These are phyloP conservation scores for Drosera spatulata DNA, from an alignment of 179 eudicot genomes.

Conservation along the genomic window DNA sequence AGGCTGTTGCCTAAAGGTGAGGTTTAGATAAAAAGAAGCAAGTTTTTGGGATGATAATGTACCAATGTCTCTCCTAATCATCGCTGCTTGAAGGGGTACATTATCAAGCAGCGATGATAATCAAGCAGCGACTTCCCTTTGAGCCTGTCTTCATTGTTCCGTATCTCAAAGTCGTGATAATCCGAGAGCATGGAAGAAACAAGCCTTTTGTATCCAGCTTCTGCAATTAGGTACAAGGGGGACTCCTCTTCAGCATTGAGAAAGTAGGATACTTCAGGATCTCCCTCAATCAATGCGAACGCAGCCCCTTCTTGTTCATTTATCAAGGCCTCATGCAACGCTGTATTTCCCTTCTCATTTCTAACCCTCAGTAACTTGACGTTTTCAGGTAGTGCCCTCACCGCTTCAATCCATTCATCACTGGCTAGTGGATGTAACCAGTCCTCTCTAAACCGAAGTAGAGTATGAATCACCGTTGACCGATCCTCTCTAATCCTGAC, in stretches of 20 bases:
- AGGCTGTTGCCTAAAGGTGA: not conserved
- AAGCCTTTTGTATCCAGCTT: slow-evolving; percentile 1
- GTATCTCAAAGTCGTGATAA: not conserved
- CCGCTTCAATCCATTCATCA: not conserved
- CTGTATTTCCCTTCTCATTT: slow-evolving; percentile 17
- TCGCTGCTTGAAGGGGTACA: slow-evolving; percentile 3
- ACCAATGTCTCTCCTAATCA: slow-evolving; percentile 5
- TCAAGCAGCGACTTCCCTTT: slow-evolving; percentile 3
- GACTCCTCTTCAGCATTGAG: slow-evolving; percentile 12
- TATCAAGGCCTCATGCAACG: slow-evolving; percentile 13
- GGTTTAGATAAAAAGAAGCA: not conserved
- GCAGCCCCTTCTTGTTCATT: slow-evolving; percentile 1
- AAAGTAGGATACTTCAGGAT: slow-evolving; percentile 7
- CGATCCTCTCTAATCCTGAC: no score
- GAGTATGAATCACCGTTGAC: no score
- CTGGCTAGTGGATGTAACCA: not conserved
- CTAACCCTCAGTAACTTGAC: slow-evolving; percentile 1
- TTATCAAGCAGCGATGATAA: no score
- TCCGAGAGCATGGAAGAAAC: not conserved
- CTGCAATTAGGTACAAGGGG: slow-evolving; percentile 16
- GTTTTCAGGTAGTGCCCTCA: not conserved
- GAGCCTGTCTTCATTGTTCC: not conserved
- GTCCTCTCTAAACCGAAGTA: no score
- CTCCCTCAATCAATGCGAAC: not conserved
- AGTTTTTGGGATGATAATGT: not conserved